These are phyloP conservation scores for Malus hybrid DNA, from an alignment of 331 rosid species.

Conservation along the genomic window DNA sequence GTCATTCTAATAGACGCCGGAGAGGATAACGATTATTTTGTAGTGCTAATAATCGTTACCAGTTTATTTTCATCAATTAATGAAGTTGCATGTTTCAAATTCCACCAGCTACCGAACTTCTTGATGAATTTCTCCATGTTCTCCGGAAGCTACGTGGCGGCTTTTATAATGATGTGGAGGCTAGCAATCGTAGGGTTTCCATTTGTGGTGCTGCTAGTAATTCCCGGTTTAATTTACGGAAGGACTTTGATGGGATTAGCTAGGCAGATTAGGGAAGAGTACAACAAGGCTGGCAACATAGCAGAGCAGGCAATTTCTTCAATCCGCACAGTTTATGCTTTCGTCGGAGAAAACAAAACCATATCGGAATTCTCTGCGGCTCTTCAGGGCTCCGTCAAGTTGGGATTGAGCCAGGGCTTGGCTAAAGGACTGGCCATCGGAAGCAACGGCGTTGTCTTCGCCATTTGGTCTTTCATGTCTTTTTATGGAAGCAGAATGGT, in stretches of 20 bases:
- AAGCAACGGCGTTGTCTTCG: slow-evolving; percentile 75
- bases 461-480: slow-evolving; percentile 73
- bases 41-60: too few species aligned
- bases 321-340: slow-evolving; percentile 76
- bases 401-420: slow-evolving; percentile 77
- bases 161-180: slow-evolving; percentile 59
- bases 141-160: slow-evolving; percentile 63
- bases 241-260: slow-evolving; percentile 62
- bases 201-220: slow-evolving; percentile 50
- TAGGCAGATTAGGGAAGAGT: slow-evolving; percentile 58
- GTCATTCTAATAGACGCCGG: too few species aligned
- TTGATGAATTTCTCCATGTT: slow-evolving; percentile 55
- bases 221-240: slow-evolving; percentile 80
- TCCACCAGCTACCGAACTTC: slow-evolving; percentile 42
- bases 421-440: slow-evolving; percentile 88
- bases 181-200: slow-evolving; percentile 76
- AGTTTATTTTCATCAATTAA: neutral
- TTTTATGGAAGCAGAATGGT: slow-evolving; percentile 79
- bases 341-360: slow-evolving; percentile 68
- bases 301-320: slow-evolving; percentile 89
- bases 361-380: slow-evolving; percentile 56
- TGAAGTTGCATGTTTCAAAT: neutral
- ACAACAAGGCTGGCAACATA: slow-evolving; percentile 53
- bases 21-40: too few species aligned
- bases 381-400: slow-evolving; percentile 45